Base-by-base conservation (phyloP, 495 filamentous ascomycete genomes). In the Platismatia glauca region DNA sequence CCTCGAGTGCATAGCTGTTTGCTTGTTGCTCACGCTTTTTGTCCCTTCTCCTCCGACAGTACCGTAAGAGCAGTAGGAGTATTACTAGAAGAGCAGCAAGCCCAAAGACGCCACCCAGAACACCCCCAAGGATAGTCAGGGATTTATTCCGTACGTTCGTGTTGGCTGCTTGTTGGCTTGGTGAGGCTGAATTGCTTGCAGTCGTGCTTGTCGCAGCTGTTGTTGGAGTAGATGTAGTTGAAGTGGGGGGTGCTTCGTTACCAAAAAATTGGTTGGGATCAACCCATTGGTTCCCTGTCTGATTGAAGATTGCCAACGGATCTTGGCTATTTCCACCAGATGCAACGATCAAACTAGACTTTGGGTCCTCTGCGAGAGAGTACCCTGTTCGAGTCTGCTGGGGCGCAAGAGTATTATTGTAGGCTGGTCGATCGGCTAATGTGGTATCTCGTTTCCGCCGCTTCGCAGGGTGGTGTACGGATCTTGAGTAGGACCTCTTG, bases 31-130 rank as follows among this genome's bases (percentile, higher is more conserved):
- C 74, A 64, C 60, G 83, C 79, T 72, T 80, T 78, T 33, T 76
- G 74, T 64, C 84, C 73, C 64, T 81, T 79, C 60, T 70, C 68
- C 65, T 71, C 77, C 67, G 73, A 59, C 79, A 77, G 62, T 84
- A 85, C 67, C 84, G 81, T 15, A 98, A 73, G 34, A 88, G 77
- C 55, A 91, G 75, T 20, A 96, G 78, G 6, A 89, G 65, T 12
- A 85, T 60, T 15, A 87, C 76, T n/a, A 97, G 73, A 13, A 97
- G 71, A 2, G 86, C 72, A 20, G 83, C 86, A 55, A 88, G 72
- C 2, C 87, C 91, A 59, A 90, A 80, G 29, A 96, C 81, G 20
- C 85, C 83, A 6, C 92, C 91, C 1, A 98, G 80, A 2, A 88
- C 87, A 44, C 86, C 87, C 55, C 88, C 91, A 1, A 98, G 81